Evolutionary conservation across 2,329 filamentous ascomycete genomes (phyloP).

Genomic region (Epichloe bromicola): DNA sequence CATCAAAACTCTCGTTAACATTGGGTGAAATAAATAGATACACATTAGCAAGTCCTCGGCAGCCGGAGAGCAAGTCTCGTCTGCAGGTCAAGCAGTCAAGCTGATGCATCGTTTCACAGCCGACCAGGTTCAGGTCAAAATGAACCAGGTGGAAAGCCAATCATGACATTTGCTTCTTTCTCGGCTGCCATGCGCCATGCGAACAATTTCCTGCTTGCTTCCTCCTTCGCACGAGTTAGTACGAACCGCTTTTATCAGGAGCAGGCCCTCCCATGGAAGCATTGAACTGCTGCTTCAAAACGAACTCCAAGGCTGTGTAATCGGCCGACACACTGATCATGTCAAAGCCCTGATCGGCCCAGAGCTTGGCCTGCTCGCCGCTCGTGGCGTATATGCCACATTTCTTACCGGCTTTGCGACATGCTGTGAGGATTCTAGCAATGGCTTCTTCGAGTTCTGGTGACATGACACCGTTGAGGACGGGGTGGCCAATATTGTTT

Average conservation of each 20-base stretch:
- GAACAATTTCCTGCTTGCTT: too few species aligned
- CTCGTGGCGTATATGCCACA: conserved; percentile 45
- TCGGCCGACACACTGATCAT: conserved; percentile 49
- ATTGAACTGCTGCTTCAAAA: conserved; percentile 32
- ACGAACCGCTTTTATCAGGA: conserved; percentile 26
- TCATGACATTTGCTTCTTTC: background rate
- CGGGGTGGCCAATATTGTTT: conserved; percentile 48
- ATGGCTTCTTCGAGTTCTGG: conserved; percentile 48
- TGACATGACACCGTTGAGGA: conserved; percentile 46
- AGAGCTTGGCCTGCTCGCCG: conserved; percentile 41
- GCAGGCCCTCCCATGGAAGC: conserved; percentile 29
- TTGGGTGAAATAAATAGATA: conserved; percentile 27
- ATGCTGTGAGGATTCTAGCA: conserved; percentile 41
- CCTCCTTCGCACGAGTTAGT: conserved; percentile 17
- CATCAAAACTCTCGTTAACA: background rate
- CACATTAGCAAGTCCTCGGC: conserved; percentile 46
- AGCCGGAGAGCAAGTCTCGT: conserved; percentile 38
- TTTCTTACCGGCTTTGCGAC: conserved; percentile 51
- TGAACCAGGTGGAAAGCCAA: conserved; percentile 43
- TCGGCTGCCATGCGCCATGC: background rate
- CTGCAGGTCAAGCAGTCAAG: conserved; percentile 49
- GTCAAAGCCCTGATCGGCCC: conserved; percentile 44
- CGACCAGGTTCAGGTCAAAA: conserved; percentile 52
- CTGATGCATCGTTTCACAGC: conserved; percentile 67
- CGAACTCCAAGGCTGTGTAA: conserved; percentile 33